Conservation (phyloP, 768 basidiomycete genomes). For the Amanita pallidorosea region DNA sequence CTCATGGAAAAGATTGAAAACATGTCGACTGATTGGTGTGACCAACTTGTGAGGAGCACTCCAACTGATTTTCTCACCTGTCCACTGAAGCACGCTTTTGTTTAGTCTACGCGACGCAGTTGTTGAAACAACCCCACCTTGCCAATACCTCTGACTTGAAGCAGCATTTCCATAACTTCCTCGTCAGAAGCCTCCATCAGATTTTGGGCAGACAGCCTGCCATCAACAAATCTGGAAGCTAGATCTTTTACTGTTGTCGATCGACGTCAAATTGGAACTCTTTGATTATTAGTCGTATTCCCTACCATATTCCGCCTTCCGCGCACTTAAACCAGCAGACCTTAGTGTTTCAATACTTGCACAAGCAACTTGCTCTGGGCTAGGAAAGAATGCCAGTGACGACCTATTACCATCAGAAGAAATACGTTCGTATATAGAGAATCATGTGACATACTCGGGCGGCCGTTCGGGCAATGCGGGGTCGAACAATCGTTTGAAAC, state of each 20-base stretch:
- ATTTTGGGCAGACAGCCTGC: conserved; percentile 64
- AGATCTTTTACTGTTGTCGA: conserved; percentile 56
- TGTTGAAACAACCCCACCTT: conserved; percentile 37
- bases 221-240: conserved; percentile 71
- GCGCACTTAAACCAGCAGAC: conserved; percentile 64
- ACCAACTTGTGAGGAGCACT: not conserved
- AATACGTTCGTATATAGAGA: not conserved
- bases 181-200: conserved; percentile 65
- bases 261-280: not conserved
- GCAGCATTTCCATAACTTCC: conserved; percentile 64
- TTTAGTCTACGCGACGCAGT: not conserved
- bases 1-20: conserved; percentile 84
- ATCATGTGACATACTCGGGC: conserved; percentile 25
- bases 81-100: conserved; percentile 36
- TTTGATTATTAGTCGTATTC: not conserved
- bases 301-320: conserved; percentile 89
- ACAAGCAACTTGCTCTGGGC: conserved; percentile 53
- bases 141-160: conserved; percentile 73
- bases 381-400: conserved; percentile 43
- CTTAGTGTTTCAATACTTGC: conserved; percentile 50
- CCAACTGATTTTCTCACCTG: conserved; percentile 29
- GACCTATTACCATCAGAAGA: conserved; percentile 9
- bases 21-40: conserved; percentile 60
- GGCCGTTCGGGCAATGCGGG: conserved; percentile 61
- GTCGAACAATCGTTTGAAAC: conserved; percentile 69